Base-by-base conservation (phyloP, 1,139 yeast genomes). In the Saccharomyces hybrid region DNA sequence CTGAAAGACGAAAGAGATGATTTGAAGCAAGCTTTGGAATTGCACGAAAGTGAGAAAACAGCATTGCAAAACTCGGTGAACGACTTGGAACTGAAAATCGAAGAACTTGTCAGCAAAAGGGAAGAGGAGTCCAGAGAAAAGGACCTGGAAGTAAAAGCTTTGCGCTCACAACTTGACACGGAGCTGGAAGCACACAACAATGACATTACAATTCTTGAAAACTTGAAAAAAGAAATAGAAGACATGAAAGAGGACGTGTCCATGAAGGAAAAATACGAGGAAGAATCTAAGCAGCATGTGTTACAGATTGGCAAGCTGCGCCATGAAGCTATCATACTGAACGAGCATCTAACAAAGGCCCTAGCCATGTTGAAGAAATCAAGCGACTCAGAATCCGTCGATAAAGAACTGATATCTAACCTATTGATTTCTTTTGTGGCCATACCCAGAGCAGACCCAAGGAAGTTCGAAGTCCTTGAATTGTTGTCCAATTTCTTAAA, bases 321-420 rank as follows among this genome's bases (percentile, higher is more conserved):
- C 54, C 98, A 93, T 67, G 98, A 93, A 70, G 95, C 96, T 1
- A 93, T 93, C n/a, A 88, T 89, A 32, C 73, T 91, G 55, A 93
- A 93, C 68, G 99, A 93, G 66, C 99, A 93, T 72, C 73, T 93
- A 56, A 90, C 96, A 16, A 91, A 93, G 66, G 95, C 98, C 1
- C 73, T 95, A 56, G 82, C 90, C 14, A 75, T 91, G 70, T 82
- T 93, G 56, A 90, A 90, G 64, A 83, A 84, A 62, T 83, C 80
- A 51, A 80, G 86, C 53, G 83, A 83, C 55, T 81, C 88, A 4
- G 90, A 86, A 55, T 78, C 85, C 6, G 89, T 91, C 1, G 98
- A 91, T 67, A 85, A 87, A 65, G 96, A 90, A 68, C 78, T 93
- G 56, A 83, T 95, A 4, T 85, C 97, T 2, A 93, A 93, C 68